phyloP scores from a whole-genome alignment of 192 early-diverging fungal genomes.

The Backusella parvicylindrica region DNA sequence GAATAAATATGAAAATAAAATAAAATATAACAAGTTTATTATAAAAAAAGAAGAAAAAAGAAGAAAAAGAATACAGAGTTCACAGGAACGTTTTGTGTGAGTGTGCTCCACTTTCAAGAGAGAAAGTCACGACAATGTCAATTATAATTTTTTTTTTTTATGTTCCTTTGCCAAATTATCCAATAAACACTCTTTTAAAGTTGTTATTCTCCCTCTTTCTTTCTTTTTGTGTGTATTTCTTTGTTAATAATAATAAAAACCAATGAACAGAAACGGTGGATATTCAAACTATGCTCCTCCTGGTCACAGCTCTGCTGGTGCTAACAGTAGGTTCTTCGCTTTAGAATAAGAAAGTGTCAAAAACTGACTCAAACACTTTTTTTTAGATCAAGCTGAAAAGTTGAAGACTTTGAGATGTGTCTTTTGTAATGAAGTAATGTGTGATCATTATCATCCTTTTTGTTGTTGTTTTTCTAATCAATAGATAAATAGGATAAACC shows the following conservation, averaged over 20 bases:
- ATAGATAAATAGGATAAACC: conserved; percentile 27
- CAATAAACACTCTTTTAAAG: background rate
- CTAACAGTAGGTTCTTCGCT: background rate
- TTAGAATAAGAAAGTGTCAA: background rate
- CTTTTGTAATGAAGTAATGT: conserved; percentile 14
- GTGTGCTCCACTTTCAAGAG: background rate
- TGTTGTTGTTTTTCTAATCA: background rate
- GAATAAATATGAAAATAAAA: background rate
- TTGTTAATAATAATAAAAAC: background rate
- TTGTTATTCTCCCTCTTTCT: background rate
- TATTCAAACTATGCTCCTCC: background rate
- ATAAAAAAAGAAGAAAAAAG: background rate
- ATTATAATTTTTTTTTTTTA: background rate
- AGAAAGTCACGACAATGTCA: background rate
- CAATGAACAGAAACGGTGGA: background rate
- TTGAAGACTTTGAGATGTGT: conserved; percentile 3
- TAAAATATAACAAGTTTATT: too few relatives aligned
- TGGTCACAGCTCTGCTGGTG: background rate
- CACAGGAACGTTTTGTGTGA: background rate
- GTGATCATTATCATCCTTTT: background rate
- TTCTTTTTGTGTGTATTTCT: background rate
- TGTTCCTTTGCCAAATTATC: background rate
- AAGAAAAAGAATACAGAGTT: background rate
- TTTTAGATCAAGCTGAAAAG: background rate
- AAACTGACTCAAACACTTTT: background rate